Evolutionary conservation across 805 yeast species (phyloP), one percentile per base, ranked within the genome.

Genomic region (Starmera quercuum): DNA sequence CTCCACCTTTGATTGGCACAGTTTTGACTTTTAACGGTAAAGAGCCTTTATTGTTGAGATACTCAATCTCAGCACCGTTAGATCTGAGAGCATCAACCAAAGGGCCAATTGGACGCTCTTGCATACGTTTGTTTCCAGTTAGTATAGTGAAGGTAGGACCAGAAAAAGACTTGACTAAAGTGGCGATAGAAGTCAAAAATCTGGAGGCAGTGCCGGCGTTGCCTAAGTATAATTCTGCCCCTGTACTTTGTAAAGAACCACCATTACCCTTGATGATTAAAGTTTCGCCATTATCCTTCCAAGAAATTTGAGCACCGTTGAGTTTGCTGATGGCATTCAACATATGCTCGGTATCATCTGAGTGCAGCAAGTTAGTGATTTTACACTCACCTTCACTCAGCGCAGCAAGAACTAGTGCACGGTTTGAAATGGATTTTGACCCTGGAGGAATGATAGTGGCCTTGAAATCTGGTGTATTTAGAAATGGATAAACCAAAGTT

Each of bases 161-260:
- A 3, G 55, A 51, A 12, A 69, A 51, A 20, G 77, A 64, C 15
- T 72, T 66, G 5, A 83, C 95, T 39, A 88, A 65, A n/a, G 95
- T 73, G 14, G 95, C 95, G 20, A 92, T 90, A 2, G 96, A 75
- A 3, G 97, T 84, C 53, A 92, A 71, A 58, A 92, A 92, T 51
- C 98, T 73, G 6, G 97, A 84, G 4, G 98, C 97, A 29, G 98
- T 92, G 45, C 98, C 98, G 2, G 98, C 97, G 53, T 92, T 92
- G 37, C 98, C 98, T 41, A 92, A 68, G 59, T 86, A 92, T 37
- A 92, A 65, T 41, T 78, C 82, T 33, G 78, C 75, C 13, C 63
- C 60, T 32, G 79, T 71, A 4, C 94, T 80, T 20, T 64, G 49
- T 41, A 85, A 58, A 20, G 75, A 62, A 37, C 97, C 97, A 39